Conservation (phyloP, 495 filamentous ascomycete species). For the Xanthoparmelia taractica region DNA sequence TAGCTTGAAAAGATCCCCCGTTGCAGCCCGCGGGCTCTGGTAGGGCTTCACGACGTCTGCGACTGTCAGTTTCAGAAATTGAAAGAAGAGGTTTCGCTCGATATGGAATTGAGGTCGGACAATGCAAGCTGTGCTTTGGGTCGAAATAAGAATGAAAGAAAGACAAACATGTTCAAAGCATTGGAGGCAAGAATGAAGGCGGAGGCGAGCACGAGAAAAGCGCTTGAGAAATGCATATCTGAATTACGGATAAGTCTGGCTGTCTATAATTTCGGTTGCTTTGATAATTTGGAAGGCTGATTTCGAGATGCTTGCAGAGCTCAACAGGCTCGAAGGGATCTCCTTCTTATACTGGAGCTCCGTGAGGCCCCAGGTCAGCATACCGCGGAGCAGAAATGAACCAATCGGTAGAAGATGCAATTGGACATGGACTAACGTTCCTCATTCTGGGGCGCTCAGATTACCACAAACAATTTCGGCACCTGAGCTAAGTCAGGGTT, state of each 20-base stretch:
- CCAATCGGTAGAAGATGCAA: not conserved
- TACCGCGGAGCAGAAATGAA: not conserved
- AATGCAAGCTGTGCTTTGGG: not conserved
- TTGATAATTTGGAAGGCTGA: not conserved
- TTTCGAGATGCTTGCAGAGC: not conserved
- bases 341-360: not conserved
- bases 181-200: not conserved
- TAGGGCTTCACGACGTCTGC: constrained; percentile 8
- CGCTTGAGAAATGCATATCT: not conserved
- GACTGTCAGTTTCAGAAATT: not conserved
- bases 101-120: not conserved
- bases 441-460: not conserved
- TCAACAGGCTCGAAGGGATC: not conserved
- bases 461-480: not conserved
- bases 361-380: not conserved
- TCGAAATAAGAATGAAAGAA: not conserved
- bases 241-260: not conserved
- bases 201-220: not conserved
- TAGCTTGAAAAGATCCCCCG: constrained; percentile 9
- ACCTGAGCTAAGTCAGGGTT: not conserved
- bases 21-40: constrained; percentile 13
- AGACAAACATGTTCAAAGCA: not conserved
- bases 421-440: not conserved
- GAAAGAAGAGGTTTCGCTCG: not conserved
- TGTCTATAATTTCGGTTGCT: not conserved